Percentiles rank a stretch among this genome's conserved stretches.
Evolutionary conservation across 768 basidiomycete genomes (phyloP).

Genomic region (Tremella yokohamensis): DNA sequence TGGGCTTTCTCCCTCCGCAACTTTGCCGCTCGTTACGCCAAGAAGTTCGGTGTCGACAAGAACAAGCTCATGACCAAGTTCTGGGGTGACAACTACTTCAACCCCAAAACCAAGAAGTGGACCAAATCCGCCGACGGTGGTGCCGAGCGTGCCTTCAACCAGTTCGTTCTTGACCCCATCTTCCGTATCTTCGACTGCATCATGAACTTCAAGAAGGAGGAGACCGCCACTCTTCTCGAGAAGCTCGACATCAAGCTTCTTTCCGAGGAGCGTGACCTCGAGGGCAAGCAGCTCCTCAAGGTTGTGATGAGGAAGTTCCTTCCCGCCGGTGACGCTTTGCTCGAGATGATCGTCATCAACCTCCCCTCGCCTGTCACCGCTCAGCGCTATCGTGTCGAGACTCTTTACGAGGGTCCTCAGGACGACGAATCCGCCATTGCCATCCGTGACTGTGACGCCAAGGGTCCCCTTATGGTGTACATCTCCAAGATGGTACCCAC

Average conservation of each 20-base stretch:
- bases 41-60: conserved; percentile 98
- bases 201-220: conserved; percentile 99
- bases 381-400: conserved; percentile 98
- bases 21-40: conserved; percentile 88
- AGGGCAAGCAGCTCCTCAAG: conserved; percentile 94
- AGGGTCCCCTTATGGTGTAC: conserved; percentile 93
- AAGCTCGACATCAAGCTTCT: conserved; percentile 93
- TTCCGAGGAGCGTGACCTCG: conserved; percentile 82
- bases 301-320: conserved; percentile 99
- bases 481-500: conserved; percentile 99
- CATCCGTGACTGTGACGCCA: conserved; percentile 97
- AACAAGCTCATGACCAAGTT: conserved; percentile 96
- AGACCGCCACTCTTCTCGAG: conserved; percentile 75
- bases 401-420: conserved; percentile 99
- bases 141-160: conserved; percentile 96
- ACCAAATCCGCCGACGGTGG: conserved; percentile 74
- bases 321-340: conserved; percentile 93
- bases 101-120: conserved; percentile 95
- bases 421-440: conserved; percentile 98
- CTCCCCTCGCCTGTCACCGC: conserved; percentile 95
- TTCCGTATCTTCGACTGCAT: conserved; percentile 97
- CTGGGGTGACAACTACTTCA: conserved; percentile 99
- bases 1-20: conserved; percentile 99
- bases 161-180: conserved; percentile 97
- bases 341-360: conserved; percentile 99